A percentile compares a stretch with the other conserved stretches of the same genome.
These are phyloP conservation scores for Malassezia yamatoensis DNA, from an alignment of 1,284 basidiomycete species.

Conservation along the genomic window DNA sequence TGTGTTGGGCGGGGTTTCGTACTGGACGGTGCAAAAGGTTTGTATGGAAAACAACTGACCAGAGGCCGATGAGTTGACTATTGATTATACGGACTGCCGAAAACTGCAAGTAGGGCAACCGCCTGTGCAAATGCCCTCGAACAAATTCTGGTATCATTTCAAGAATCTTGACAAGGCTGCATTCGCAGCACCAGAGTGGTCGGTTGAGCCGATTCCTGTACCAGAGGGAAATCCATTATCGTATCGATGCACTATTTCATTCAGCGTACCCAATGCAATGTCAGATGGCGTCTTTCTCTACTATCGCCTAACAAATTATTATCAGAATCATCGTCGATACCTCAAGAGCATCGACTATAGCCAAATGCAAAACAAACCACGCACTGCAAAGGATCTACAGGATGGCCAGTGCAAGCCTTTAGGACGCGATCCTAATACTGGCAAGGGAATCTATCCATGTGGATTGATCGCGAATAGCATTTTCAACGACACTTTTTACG, in stretches of 20 bases:
- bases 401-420: slow-evolving; percentile 82
- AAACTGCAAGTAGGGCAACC: slow-evolving; percentile 13
- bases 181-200: slow-evolving; percentile 42
- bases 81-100: slow-evolving; percentile 82
- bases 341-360: slow-evolving; percentile 78
- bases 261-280: slow-evolving; percentile 63
- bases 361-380: slow-evolving; percentile 71
- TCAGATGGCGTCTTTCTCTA: slow-evolving; percentile 75
- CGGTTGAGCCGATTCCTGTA: slow-evolving; percentile 1
- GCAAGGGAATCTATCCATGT: slow-evolving; percentile 64
- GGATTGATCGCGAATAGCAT: slow-evolving; percentile 95
- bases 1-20: slow-evolving; percentile 76
- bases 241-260: slow-evolving; percentile 35
- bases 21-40: slow-evolving; percentile 56
- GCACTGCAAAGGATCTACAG: slow-evolving; percentile 49
- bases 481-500: slow-evolving; percentile 84
- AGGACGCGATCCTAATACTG: slow-evolving; percentile 48
- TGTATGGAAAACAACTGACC: too few species aligned
- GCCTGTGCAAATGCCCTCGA: slow-evolving; percentile 55
- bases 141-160: slow-evolving; percentile 61
- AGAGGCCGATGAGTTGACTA: slow-evolving; percentile 65
- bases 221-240: background rate
- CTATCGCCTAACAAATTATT: slow-evolving; percentile 66
- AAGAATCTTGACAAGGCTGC: slow-evolving; percentile 33
- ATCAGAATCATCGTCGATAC: slow-evolving; percentile 96